Evolutionary conservation across 345 rosid species (phyloP), one percentile per base, ranked within the genome.

Genomic region (Carallia brachiata): DNA sequence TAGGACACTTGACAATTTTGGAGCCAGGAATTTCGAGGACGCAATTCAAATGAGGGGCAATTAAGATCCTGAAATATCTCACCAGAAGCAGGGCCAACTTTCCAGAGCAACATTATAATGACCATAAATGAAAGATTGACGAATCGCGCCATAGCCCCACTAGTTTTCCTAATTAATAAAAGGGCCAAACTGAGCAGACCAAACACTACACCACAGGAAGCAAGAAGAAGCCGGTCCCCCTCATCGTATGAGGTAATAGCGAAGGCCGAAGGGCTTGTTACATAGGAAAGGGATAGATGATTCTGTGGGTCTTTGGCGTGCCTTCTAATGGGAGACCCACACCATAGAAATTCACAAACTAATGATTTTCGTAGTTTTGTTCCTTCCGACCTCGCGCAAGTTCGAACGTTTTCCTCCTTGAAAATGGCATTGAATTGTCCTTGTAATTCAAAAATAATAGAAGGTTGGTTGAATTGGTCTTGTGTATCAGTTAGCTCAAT

Each of bases 101-200:
- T 61, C 65, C 57, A 23, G 52, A 23, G 52, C 54, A 18, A 34
- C 56, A 40, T 63, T 52, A 40, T 44, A 37, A 53, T n/a, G 56
- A 56, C 50, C 56, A 63, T 62, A 55, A 54, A 64, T 64, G 64
- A 47, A 48, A 23, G 19, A 7, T 9, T 40, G 34, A 57, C 50
- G 60, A 52, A 55, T 28, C 47, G 0, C 55, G 30, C 72, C 64
- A 59, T 56, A 4, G 6, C 64, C 57, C 23, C 23, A 44, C 48
- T 6, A 47, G 17, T 44, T 39, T n/a, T 18, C 19, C 52, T 65
- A 6, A 18, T 27, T 18, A 15, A 16, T 27, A 18, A 12, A 2
- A 1, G 50, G 50, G 4, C 50, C 12, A 12, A 44, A 44, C 55
- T 28, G 30, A 13, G 37, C 48, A 61, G 31, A n/a, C 53, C 36